phyloP scores from a whole-genome alignment of 495 filamentous ascomycete genomes.

The Hypomontagnella submonticulosa region DNA sequence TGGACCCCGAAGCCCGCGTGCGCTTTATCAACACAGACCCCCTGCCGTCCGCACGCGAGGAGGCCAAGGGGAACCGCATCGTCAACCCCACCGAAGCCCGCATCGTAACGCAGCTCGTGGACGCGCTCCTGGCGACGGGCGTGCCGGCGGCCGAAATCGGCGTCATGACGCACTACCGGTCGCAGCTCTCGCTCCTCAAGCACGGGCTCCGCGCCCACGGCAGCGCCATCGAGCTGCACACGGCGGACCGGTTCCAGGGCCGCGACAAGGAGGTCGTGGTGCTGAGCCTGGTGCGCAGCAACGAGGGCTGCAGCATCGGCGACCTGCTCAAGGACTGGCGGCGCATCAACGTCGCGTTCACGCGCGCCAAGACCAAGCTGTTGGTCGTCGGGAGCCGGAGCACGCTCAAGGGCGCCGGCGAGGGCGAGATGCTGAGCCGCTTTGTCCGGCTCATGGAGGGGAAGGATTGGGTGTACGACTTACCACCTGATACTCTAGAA shows the following conservation, averaged over 20 bases:
- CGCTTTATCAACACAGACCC: conserved; percentile 89
- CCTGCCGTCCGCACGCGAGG: conserved; percentile 72
- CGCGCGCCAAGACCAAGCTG: conserved; percentile 88
- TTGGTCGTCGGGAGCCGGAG: conserved; percentile 82
- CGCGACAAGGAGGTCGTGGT: conserved; percentile 93
- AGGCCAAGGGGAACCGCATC: conserved; percentile 80
- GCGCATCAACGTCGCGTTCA: conserved; percentile 94
- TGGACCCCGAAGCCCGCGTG: conserved; percentile 75
- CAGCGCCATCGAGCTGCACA: conserved; percentile 86
- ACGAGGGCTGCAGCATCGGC: conserved; percentile 80
- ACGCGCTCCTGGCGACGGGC: conserved; percentile 77
- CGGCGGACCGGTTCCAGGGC: conserved; percentile 95
- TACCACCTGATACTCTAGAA: conserved; percentile 70
- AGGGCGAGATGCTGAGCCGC: conserved; percentile 78
- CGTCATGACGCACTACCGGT: conserved; percentile 98
- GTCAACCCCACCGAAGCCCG: conserved; percentile 83
- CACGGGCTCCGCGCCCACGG: conserved; percentile 54
- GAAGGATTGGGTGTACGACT: conserved; percentile 78
- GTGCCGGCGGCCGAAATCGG: conserved; percentile 82
- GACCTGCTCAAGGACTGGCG: conserved; percentile 93
- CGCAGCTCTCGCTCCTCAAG: conserved; percentile 73
- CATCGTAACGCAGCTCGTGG: conserved; percentile 80
- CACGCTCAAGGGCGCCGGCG: conserved; percentile 71
- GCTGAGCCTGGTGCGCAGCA: conserved; percentile 85
- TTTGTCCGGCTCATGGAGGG: conserved; percentile 81